These are phyloP conservation scores for Phytophthora kernoviae DNA, from an alignment of 352 stramenopile genomes.

Conservation along the genomic window DNA sequence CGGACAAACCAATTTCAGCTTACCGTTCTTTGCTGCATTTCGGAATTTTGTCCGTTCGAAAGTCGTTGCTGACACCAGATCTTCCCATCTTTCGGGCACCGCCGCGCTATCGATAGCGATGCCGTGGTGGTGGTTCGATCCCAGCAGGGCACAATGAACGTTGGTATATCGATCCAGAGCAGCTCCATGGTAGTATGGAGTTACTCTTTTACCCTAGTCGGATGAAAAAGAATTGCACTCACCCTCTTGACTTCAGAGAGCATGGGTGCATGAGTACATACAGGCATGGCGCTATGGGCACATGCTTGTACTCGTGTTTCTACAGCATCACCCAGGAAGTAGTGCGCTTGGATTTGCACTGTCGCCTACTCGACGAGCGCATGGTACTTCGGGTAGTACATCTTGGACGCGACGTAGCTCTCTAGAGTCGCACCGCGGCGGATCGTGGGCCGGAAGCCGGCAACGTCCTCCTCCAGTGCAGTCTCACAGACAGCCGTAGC, in stretches of 20 bases:
- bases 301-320: conserved; percentile 17
- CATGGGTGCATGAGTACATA: conserved; percentile 6
- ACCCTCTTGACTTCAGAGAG: conserved; percentile 25
- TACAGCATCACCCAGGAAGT: conserved; percentile 14
- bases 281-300: not conserved
- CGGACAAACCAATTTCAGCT: conserved; percentile 2
- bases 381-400: conserved; percentile 96
- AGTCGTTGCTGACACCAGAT: not conserved
- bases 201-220: conserved; percentile 7
- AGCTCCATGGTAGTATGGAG: conserved; percentile 18
- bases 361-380: conserved; percentile 85
- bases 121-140: not conserved
- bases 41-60: not conserved
- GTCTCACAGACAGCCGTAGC: conserved; percentile 91
- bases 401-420: conserved; percentile 92
- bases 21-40: conserved; percentile 8
- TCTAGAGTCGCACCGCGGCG: conserved; percentile 80
- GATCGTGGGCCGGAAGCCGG: conserved; percentile 76
- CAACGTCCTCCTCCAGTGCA: conserved; percentile 90
- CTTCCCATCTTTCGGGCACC: not conserved
- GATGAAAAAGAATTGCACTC: conserved; percentile 18
- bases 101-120: not conserved
- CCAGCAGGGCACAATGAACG: not conserved
- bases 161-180: conserved; percentile 15
- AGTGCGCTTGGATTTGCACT: not conserved